Evolutionary conservation across 495 filamentous ascomycete species (phyloP).

Genomic region (Baudoinia panamericana): DNA sequence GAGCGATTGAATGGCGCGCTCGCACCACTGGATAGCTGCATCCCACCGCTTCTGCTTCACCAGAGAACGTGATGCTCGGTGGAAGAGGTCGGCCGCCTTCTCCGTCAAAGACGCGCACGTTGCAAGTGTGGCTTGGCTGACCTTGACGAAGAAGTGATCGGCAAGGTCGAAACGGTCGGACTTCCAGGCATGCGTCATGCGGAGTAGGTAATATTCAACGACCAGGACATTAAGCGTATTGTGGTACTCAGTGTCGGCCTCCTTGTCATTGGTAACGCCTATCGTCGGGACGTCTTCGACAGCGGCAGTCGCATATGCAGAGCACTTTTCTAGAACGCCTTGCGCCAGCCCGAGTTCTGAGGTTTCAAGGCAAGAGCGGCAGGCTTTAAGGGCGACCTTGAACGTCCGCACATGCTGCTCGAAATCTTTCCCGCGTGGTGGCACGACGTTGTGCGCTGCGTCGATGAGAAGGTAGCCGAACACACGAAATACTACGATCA

Average conservation of each 20-base stretch:
- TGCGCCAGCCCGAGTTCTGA: slow-evolving; percentile 42
- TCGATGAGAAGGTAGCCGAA: slow-evolving; percentile 62
- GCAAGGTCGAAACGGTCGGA: slow-evolving; percentile 59
- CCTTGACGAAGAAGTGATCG: slow-evolving; percentile 59
- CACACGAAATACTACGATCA: slow-evolving; percentile 39
- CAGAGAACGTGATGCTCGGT: slow-evolving; percentile 55
- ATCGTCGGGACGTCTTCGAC: slow-evolving; percentile 26
- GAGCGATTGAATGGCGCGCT: slow-evolving; percentile 50
- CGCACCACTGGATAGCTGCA: slow-evolving; percentile 58
- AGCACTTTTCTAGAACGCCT: slow-evolving; percentile 49
- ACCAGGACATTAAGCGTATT: slow-evolving; percentile 31
- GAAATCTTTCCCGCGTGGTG: slow-evolving; percentile 28
- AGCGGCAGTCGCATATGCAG: slow-evolving; percentile 47
- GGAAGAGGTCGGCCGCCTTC: slow-evolving; percentile 55
- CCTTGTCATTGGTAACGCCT: slow-evolving; percentile 11
- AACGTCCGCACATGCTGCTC: slow-evolving; percentile 39
- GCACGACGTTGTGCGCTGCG: slow-evolving; percentile 35
- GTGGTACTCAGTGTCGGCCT: slow-evolving; percentile 25
- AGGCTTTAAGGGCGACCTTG: slow-evolving; percentile 53
- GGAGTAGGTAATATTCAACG: slow-evolving; percentile 56
- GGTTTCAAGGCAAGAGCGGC: slow-evolving; percentile 48
- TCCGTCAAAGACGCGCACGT: slow-evolving; percentile 40
- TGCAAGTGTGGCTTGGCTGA: slow-evolving; percentile 26
- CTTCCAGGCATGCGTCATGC: slow-evolving; percentile 52
- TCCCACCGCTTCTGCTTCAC: slow-evolving; percentile 39